Evolutionary conservation across 202 grass and related monocot species (phyloP).

Genomic region (Eragrostis tef): DNA sequence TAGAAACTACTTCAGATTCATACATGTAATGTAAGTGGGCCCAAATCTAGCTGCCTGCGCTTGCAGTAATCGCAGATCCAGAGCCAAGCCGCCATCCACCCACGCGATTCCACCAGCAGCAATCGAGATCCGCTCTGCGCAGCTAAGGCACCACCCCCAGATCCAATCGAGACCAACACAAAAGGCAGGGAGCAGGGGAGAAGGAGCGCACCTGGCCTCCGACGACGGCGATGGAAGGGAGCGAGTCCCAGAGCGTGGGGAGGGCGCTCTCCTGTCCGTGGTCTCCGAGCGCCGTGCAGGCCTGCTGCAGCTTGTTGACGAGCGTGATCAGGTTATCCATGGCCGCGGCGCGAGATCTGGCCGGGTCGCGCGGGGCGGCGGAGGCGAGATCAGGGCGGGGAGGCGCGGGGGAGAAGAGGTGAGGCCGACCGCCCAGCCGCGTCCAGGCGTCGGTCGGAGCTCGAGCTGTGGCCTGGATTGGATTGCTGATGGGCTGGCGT

Average conservation of each 20-base stretch:
- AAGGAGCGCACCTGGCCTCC: conserved; percentile 77
- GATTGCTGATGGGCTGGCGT: conserved; percentile 9
- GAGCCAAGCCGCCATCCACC: background rate
- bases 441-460: conserved; percentile 42
- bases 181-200: background rate
- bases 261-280: conserved; percentile 92
- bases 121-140: conserved; percentile 38
- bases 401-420: background rate
- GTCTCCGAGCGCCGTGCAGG: conserved; percentile 95
- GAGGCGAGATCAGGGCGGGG: conserved; percentile 36
- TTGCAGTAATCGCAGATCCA: conserved; percentile 33
- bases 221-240: conserved; percentile 92
- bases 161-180: conserved; percentile 38
- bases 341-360: conserved; percentile 20
- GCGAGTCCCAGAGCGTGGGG: conserved; percentile 93
- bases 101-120: conserved; percentile 1
- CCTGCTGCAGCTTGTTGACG: conserved; percentile 94
- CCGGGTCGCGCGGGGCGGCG: background rate
- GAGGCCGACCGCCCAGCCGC: conserved; percentile 53
- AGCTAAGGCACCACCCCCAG: conserved; percentile 31
- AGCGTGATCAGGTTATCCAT: conserved; percentile 87
- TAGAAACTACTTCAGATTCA: conserved; percentile 19
- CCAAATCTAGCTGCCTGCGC: conserved; percentile 18
- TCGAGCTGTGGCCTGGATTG: conserved; percentile 21
- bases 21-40: background rate